Base-by-base conservation (phyloP, 2,329 filamentous ascomycete species). In the Alternaria ethzedia region DNA sequence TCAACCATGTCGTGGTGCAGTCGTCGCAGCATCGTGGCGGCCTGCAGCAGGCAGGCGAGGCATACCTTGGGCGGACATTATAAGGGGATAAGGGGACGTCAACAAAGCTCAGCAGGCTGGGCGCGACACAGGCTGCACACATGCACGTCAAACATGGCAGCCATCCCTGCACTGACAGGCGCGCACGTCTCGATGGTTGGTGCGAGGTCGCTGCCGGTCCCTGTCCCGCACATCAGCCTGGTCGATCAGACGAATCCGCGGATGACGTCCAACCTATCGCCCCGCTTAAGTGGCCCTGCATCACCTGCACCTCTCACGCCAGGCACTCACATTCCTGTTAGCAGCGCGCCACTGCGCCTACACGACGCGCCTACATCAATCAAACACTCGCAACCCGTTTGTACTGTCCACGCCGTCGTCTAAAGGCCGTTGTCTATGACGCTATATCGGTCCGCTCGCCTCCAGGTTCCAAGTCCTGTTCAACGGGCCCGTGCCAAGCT, bases 101-200 rank as follows among this genome's bases (percentile, higher is more conserved):
- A 70, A 73, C 70, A 67, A 71, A 68, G 71, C 65, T 68, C 62
- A 63, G 63, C 57, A 57, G 67, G 59, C 66, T 68, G 64, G 68
- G 67, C 68, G 30, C 43, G 25, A 59, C 59, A 58, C 54, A 45
- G 54, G 59, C 59, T 61, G 54, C 54, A 62, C 49, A 67, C 63
- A 68, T 68, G 67, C 64, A 68, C 57, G 66, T 71, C 74, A 75
- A 75, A 68, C 73, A 76, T 69, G 74, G 73, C 71, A 69, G 61
- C 55, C 61, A 72, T 70, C 72, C 72, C 68, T 68, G 75, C 21
- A n/a, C 10, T 54, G 28, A 59, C 47, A 61, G 54, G 59, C 26
- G 41, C 12, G 54, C 59, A 32, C 23, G 59, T 15, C 61, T 63
- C 66, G 70, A 70, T 70, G 54, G 69, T 58, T 67, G 67, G 64